Base-by-base conservation (phyloP, 2,329 filamentous ascomycete species). In the Trematosphaeria pertusa region DNA sequence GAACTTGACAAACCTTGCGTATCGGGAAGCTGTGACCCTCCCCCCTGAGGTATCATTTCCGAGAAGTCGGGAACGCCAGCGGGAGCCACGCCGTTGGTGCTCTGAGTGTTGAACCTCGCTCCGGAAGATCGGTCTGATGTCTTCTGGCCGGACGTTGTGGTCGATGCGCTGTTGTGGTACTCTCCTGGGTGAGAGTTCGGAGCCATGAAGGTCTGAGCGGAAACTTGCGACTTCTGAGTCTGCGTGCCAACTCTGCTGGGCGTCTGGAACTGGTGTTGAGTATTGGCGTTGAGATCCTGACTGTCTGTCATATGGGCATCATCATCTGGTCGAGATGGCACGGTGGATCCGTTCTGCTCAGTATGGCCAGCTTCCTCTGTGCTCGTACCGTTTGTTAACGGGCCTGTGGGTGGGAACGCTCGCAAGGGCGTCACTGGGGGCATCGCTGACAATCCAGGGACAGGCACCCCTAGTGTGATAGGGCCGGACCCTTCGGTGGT, bases 101-200 rank as follows among this genome's bases (percentile, higher is more conserved):
- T 80, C 65, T 92, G 88, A 0, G 87, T 89, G 47, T 81, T 79
- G 68, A 82, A 81, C 54, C 83, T 81, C 2, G 82, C 85, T 1
- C 83, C 86, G 10, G 85, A 75, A 3, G 87, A 91, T 5, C 84
- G 82, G 51, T 88, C 85, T 1, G 89, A 90, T 2, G 89, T 92
- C 69, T 84, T 86, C 73, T 96, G 94, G n/a, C 86, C 84, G 3
- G 84, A 87, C 17, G 85, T 86, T 1, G 92, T 96, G 1, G 92
- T 95, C 2, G 91, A 96, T 1, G 91, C 93, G 62, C 96, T 91
- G 61, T 97, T 97, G 42, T 86, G 75, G 48, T 85, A 86, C 81
- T 86, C 81, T 17, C 76, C 75, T 12, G 79, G 74, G 63, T 85
- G 79, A 22, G 83, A 83, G 47, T 81, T 80, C 10, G 78, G 77